Conservation (phyloP, 1,284 basidiomycete species). For the Lentinula novae-zelandiae region DNA sequence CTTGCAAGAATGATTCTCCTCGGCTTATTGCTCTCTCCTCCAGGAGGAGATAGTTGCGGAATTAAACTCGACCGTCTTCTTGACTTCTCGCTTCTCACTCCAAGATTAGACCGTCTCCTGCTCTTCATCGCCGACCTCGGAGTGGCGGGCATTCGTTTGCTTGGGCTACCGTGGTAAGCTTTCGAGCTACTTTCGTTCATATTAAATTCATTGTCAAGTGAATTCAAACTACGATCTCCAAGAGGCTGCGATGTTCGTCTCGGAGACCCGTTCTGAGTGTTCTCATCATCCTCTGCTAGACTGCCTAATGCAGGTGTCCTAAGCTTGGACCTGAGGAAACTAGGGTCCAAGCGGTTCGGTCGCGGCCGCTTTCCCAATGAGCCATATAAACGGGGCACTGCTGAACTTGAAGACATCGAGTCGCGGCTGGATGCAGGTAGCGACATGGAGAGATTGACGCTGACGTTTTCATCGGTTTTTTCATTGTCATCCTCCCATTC, state of each 20-base stretch:
- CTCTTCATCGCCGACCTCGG: constrained; percentile 39
- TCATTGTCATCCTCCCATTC: constrained; percentile 89
- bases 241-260: constrained; percentile 37
- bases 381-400: constrained; percentile 25
- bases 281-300: constrained; percentile 70
- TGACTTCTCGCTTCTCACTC: constrained; percentile 65
- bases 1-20: constrained; percentile 44
- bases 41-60: constrained; percentile 52
- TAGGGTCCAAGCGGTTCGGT: constrained; percentile 62
- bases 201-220: constrained; percentile 25
- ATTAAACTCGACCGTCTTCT: constrained; percentile 76
- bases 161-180: constrained; percentile 33
- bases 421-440: constrained; percentile 30
- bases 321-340: constrained; percentile 60
- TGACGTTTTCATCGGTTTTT: constrained; percentile 71
- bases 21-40: constrained; percentile 29
- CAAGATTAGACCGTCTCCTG: constrained; percentile 70
- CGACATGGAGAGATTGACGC: constrained; percentile 39
- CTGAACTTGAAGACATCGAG: constrained; percentile 23
- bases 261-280: constrained; percentile 24
- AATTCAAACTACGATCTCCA: constrained; percentile 61
- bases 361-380: constrained; percentile 42
- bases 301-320: constrained; percentile 52
- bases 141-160: constrained; percentile 46
- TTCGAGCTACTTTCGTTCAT: background rate